Evolutionary conservation across 1,139 yeast species (phyloP).

Genomic region (Protomyces pachydermus): DNA sequence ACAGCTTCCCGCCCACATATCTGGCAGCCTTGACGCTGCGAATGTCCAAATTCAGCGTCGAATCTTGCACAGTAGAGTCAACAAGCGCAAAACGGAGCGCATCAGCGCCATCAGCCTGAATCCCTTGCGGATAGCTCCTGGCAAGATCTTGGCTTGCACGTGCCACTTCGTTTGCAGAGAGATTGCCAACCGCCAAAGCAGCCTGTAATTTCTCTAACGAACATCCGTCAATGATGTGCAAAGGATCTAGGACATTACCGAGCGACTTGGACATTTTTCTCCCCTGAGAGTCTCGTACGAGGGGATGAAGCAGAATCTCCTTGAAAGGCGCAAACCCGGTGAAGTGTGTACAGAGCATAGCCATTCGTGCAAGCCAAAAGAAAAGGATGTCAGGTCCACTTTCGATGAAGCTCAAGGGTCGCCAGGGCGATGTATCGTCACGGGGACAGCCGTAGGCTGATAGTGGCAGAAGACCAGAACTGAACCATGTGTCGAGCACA

Average conservation of each 20-base stretch:
- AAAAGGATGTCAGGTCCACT: slow-evolving; percentile 30
- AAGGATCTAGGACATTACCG: slow-evolving; percentile 30
- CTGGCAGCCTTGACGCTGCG: slow-evolving; percentile 23
- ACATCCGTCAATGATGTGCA: slow-evolving; percentile 26
- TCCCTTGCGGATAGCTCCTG: slow-evolving; percentile 19
- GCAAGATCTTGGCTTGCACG: not conserved
- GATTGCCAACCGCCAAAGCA: slow-evolving; percentile 6
- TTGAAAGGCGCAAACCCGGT: slow-evolving; percentile 25
- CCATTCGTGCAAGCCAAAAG: slow-evolving; percentile 31
- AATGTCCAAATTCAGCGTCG: slow-evolving; percentile 24
- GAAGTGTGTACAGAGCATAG: slow-evolving; percentile 29
- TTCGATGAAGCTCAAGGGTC: slow-evolving; percentile 24
- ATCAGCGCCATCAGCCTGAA: slow-evolving; percentile 27
- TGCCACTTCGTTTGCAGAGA: not conserved
- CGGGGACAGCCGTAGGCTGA: slow-evolving; percentile 36
- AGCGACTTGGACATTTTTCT: slow-evolving; percentile 31
- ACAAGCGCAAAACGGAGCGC: slow-evolving; percentile 29
- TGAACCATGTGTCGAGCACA: slow-evolving; percentile 31
- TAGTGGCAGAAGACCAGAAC: slow-evolving; percentile 29
- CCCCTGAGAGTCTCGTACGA: slow-evolving; percentile 29
- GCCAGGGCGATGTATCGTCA: slow-evolving; percentile 52
- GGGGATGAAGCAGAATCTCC: slow-evolving; percentile 29
- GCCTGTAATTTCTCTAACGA: slow-evolving; percentile 4
- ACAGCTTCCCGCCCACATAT: slow-evolving; percentile 23
- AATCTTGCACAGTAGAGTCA: slow-evolving; percentile 24